A percentile compares a stretch with the other conserved stretches of the same genome.
These are phyloP conservation scores for Epichloe coenophiala DNA, from an alignment of 2,329 filamentous ascomycete genomes.

Conservation along the genomic window DNA sequence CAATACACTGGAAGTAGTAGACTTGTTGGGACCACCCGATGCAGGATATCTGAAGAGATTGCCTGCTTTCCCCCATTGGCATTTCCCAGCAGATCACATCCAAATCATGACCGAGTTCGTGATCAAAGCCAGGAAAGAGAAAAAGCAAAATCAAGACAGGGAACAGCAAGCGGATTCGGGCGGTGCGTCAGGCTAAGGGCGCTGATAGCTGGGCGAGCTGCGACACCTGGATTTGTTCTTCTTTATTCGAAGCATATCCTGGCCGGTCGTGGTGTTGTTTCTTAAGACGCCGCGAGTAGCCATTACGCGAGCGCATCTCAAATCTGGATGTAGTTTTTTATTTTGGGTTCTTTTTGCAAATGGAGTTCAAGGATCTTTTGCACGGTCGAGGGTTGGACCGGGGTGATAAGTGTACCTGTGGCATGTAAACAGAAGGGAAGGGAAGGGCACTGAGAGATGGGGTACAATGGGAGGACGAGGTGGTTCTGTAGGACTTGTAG, in stretches of 20 bases:
- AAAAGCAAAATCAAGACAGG: slow-evolving; percentile 51
- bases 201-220: slow-evolving; percentile 12
- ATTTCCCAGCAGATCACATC: slow-evolving; percentile 88
- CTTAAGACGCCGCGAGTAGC: slow-evolving; percentile 1
- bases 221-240: not conserved
- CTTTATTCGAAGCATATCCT: not conserved
- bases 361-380: slow-evolving; percentile 23
- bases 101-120: slow-evolving; percentile 81
- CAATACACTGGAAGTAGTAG: slow-evolving; percentile 72
- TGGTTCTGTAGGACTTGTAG: slow-evolving; percentile 9
- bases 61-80: slow-evolving; percentile 84
- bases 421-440: slow-evolving; percentile 9
- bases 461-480: not conserved
- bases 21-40: slow-evolving; percentile 76
- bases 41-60: slow-evolving; percentile 73
- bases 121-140: slow-evolving; percentile 77
- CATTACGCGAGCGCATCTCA: slow-evolving; percentile 6
- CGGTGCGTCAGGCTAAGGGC: slow-evolving; percentile 15
- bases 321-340: slow-evolving; percentile 24
- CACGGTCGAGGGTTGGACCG: slow-evolving; percentile 4
- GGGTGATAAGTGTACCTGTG: slow-evolving; percentile 6
- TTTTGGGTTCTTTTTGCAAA: slow-evolving; percentile 26
- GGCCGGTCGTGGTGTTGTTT: slow-evolving; percentile 3
- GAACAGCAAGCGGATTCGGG: slow-evolving; percentile 46
- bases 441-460: slow-evolving; percentile 2